A percentile compares a stretch with the other conserved stretches of the same genome.
Evolutionary conservation across 179 eudicot genomes (phyloP).

Genomic region (Dionaea muscipula): DNA sequence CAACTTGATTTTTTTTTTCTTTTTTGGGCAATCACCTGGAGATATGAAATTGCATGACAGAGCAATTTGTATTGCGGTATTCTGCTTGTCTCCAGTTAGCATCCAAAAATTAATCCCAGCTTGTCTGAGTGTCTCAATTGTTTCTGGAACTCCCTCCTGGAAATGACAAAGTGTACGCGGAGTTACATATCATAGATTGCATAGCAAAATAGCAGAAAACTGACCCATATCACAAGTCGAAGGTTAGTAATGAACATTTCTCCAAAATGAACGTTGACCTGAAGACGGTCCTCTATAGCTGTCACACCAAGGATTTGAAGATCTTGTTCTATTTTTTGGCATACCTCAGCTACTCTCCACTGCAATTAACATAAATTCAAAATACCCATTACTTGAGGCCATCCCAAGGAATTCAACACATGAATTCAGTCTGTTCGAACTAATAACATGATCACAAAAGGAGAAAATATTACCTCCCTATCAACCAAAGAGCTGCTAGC

Average conservation of each 20-base stretch:
- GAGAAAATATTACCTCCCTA: conserved; percentile 54
- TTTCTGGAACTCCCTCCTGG: conserved; percentile 92
- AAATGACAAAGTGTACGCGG: conserved; percentile 6
- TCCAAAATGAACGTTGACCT: conserved; percentile 27
- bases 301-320: conserved; percentile 87
- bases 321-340: conserved; percentile 78
- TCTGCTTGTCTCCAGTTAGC: conserved; percentile 96
- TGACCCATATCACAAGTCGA: conserved; percentile 1
- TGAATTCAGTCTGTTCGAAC: neutral
- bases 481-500: conserved; percentile 88
- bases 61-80: conserved; percentile 91
- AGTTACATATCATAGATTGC: conserved; percentile 2
- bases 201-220: neutral
- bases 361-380: conserved; percentile 29
- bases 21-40: conserved; percentile 41
- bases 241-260: neutral
- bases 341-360: conserved; percentile 96
- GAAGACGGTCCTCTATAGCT: conserved; percentile 93
- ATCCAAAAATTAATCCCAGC: conserved; percentile 99
- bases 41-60: conserved; percentile 90
- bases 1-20: neutral
- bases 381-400: conserved; percentile 3
- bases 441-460: neutral
- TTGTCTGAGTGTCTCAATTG: conserved; percentile 78
- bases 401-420: neutral